Evolutionary conservation across 257 asterid genomes (phyloP), one percentile per base, ranked within the genome.

Genomic region (Solanum clarkiae): DNA sequence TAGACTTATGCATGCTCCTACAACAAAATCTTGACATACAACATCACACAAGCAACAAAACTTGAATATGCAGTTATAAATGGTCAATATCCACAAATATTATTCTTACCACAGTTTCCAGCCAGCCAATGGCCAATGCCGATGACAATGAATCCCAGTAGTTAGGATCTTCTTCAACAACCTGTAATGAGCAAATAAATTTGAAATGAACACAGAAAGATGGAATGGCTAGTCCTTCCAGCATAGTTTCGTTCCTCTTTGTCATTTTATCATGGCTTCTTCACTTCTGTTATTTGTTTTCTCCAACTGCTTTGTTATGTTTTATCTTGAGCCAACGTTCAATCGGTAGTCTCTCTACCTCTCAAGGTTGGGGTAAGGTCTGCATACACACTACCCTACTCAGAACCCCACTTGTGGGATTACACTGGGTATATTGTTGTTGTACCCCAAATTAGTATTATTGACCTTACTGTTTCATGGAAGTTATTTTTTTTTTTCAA

Each of bases 101-200:
- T 51, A 84, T 44, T 83, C 94, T 91, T 89, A 96, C 99, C 90
- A 91, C 99, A 77, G 92, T 90, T 85, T 93, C 98, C 59, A 96
- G 92, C 99, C 99, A 96, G 71, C 99, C 99, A 88, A 95, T 92
- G 83, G 97, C 95, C 88, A 96, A 91, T 71, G 99, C 97, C 81
- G 99, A 93, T 44, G 98, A 93, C 56, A 96, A 85, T 72, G 91
- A 94, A 88, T 93, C 95, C 99, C 99, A 96, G 88, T 96, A 96
- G 88, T 89, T 92, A 15, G 95, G 92, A 87, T 94, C 91, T 89
- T 95, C 94, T 91, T 96, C 99, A 90, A 96, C 94, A 80, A 93
- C 91, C 99, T 96, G 91, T 72, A 54, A 75, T 77, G 84, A 84
- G 57, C 63, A 53, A 85, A 53, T 72, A 65, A 53, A 77, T 53